A percentile compares a stretch with the other conserved stretches of the same genome.
phyloP scores from a whole-genome alignment of 495 filamentous ascomycete genomes.

The Penicillium diatomitis region DNA sequence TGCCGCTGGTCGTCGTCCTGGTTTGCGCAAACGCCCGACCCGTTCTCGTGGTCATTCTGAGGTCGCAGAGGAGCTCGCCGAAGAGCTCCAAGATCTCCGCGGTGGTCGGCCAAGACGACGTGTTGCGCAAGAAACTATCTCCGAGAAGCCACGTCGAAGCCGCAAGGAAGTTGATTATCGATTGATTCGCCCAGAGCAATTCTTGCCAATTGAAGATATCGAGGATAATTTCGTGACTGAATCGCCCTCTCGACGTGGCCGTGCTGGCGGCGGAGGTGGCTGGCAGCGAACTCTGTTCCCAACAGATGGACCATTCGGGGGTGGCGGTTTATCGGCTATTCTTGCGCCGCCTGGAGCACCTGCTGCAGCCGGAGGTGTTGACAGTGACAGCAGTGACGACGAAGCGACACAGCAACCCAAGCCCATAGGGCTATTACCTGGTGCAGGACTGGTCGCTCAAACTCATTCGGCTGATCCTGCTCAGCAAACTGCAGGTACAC shows the following conservation, averaged over 20 bases:
- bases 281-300: conserved; percentile 75
- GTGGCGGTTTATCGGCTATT: conserved; percentile 60
- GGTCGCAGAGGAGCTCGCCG: conserved; percentile 65
- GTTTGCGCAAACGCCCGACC: conserved; percentile 40
- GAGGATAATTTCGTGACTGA: conserved; percentile 47
- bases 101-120: conserved; percentile 44
- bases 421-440: conserved; percentile 54
- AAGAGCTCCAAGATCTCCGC: conserved; percentile 64
- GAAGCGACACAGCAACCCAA: conserved; percentile 52
- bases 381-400: conserved; percentile 96
- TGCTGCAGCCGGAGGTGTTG: conserved; percentile 61
- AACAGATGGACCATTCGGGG: conserved; percentile 87
- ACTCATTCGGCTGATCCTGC: conserved; percentile 56
- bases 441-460: conserved; percentile 46
- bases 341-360: conserved; percentile 70
- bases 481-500: conserved; percentile 54
- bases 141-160: conserved; percentile 48
- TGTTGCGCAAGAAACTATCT: conserved; percentile 45
- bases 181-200: conserved; percentile 65
- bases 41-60: conserved; percentile 46
- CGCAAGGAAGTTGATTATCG: conserved; percentile 61
- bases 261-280: conserved; percentile 43
- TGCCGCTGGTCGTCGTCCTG: conserved; percentile 37
- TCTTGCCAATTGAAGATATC: conserved; percentile 56
- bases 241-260: conserved; percentile 60